Evolutionary conservation across 768 basidiomycete genomes (phyloP).

Genomic region (Suillus subaureus): DNA sequence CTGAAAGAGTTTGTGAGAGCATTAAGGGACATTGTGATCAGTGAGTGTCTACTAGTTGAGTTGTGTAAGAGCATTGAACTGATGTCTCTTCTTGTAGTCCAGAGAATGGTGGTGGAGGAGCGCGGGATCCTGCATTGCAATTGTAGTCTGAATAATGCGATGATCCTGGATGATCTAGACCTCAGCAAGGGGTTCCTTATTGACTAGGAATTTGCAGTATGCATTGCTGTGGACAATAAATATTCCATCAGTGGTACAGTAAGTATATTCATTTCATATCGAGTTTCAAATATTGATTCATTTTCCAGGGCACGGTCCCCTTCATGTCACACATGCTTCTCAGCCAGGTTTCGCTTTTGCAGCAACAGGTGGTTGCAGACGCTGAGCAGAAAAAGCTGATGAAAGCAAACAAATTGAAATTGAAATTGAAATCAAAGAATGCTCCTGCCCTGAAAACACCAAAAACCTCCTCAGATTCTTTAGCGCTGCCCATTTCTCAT

Average conservation of each 20-base stretch:
- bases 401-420: not conserved
- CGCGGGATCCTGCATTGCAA: not conserved
- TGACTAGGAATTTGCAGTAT: not conserved
- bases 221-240: not conserved
- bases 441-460: not conserved
- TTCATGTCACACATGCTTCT: not conserved
- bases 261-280: not conserved
- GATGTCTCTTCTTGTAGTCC: not conserved
- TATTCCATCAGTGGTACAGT: not conserved
- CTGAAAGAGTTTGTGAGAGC: not conserved
- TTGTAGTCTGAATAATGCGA: not conserved
- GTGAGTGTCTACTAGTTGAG: not conserved
- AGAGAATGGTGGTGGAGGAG: not conserved
- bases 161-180: not conserved
- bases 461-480: not conserved
- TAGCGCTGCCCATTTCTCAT: not conserved
- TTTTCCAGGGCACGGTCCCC: not conserved
- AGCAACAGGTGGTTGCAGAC: not conserved
- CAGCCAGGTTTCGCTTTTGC: not conserved
- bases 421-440: not conserved
- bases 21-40: not conserved
- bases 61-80: not conserved
- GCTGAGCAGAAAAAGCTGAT: not conserved
- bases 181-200: not conserved
- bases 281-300: not conserved